These are phyloP conservation scores for Rhizophora mangle DNA, from an alignment of 345 rosid genomes.

Conservation along the genomic window DNA sequence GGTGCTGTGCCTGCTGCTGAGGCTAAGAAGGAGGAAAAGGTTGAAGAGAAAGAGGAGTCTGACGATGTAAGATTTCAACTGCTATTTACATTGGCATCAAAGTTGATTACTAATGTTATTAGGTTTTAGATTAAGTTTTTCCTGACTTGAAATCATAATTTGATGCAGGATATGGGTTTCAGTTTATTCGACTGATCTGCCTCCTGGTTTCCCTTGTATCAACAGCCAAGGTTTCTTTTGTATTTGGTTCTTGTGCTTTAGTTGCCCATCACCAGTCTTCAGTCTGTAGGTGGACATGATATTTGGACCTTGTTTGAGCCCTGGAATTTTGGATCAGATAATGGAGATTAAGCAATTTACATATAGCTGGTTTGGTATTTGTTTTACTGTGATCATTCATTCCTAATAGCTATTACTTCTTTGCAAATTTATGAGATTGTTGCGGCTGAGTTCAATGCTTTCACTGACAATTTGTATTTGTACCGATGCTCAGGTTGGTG, in stretches of 20 bases:
- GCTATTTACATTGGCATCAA: not conserved
- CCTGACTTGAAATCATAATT: not conserved
- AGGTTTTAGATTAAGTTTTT: not conserved
- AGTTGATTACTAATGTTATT: too few species aligned
- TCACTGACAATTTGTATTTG: too few species aligned
- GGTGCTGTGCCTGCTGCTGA: constrained; percentile 53
- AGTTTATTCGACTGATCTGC: constrained; percentile 60
- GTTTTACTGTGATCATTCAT: not conserved
- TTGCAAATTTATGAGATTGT: too few species aligned
- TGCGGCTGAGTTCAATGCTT: too few species aligned
- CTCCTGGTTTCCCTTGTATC: not conserved
- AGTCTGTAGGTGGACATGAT: constrained; percentile 27
- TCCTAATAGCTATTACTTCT: too few species aligned
- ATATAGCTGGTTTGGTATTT: not conserved
- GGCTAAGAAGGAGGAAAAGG: constrained; percentile 64
- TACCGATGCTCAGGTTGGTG: too few species aligned
- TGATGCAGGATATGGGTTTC: constrained; percentile 78
- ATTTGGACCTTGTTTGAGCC: constrained; percentile 11
- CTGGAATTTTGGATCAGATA: constrained; percentile 25
- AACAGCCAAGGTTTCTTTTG: not conserved
- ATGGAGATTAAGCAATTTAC: constrained; percentile 13
- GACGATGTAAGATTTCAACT: constrained; percentile 50
- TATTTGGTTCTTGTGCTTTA: not conserved
- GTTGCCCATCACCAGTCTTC: constrained; percentile 21
- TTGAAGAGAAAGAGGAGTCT: constrained; percentile 74